Base-by-base conservation (phyloP, 2,329 filamentous ascomycete species). In the Claviceps digitariae region DNA sequence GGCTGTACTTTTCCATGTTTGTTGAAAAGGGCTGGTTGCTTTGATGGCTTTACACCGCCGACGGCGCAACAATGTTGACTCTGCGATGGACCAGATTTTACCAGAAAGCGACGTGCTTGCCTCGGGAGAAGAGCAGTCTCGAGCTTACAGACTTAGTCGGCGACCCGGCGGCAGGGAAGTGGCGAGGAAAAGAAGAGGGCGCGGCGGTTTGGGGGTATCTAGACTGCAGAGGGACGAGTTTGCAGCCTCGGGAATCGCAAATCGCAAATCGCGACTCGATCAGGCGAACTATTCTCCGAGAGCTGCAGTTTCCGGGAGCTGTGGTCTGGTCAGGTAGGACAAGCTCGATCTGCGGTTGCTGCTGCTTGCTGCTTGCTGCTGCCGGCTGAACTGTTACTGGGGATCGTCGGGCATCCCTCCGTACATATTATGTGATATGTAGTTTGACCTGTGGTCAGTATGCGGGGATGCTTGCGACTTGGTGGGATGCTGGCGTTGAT, bases 1-100 rank as follows among this genome's bases (percentile, higher is more conserved):
- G 89, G 54, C 87, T 91, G 68, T 88, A 96, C 69, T 94, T 95
- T 75, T 96, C 90, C 90, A 96, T 96, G 36, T n/a, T 47, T 38
- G 36, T 38, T 38, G 36, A n/a, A 27, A 15, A n/a, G 23, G 6
- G 23, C 23, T 27, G 7, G 25, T 5, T 29, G 31, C 20, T 40
- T 4, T 29, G 25, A 20, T 20, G 21, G 44, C 45, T 20, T 29
- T 17, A 25, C 25, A 21, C 34, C 21, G n/a, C 4, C 15, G 21
- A 44, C 21, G n/a, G 6, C 15, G 21, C 20, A 34, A 34, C 27
- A 13, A 21, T 34, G 27, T 21, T 21, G 45, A 8, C 15, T 21
- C 17, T 4, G 27, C 45, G 27, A 21, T 27, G 34, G 27, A 21
- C n/a, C 3, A 7, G 27, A 9, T 21, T 34, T 13, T 21, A 34